Base-by-base conservation (phyloP, 1,284 basidiomycete genomes). In the Fistulina hepatica region DNA sequence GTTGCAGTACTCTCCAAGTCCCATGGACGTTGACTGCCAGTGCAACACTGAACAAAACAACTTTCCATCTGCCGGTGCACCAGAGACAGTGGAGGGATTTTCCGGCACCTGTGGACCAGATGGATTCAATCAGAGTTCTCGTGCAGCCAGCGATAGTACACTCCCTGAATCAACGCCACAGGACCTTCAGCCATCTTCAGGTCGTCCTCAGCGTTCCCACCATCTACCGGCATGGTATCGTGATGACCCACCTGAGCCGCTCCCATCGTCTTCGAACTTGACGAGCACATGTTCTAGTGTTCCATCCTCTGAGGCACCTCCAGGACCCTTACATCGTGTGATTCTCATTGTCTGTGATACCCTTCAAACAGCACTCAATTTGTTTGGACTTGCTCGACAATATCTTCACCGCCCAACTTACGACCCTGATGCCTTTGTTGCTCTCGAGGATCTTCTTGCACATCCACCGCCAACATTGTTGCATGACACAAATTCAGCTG, bases 261-360 rank as follows among this genome's bases (percentile, higher is more conserved):
- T n/a, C 24, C 9, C 24, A n/a, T 9, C 50, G 58, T 3, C 48
- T 75, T 21, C 47, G 66, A 12, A 46, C 50, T n/a, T 44, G 54
- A 6, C 52, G 63, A 4, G 41, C 45, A 11, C 36, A 50, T 19
- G 42, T 75, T 3, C 50, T n/a, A n/a, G n/a, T n/a, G n/a, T n/a
- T n/a, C n/a, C n/a, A n/a, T n/a, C n/a, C n/a, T n/a, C n/a, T n/a
- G n/a, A n/a, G n/a, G n/a, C n/a, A n/a, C n/a, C n/a, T n/a, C n/a
- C n/a, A n/a, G n/a, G n/a, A n/a, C n/a, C n/a, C n/a, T n/a, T 44
- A 4, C 45, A 37, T 0, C 46, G 47, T 7, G 45, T 59, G 6
- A 41, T 37, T 9, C 50, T 59, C 6, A 51, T 52, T 46, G 57
- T 58, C 8, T 47, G 46, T 2, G 53, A 60, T 40, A 45, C 36